Evolutionary conservation across 768 basidiomycete species (phyloP), one percentile per base, ranked within the genome.

Genomic region (Lepiota brunneoincarnata): DNA sequence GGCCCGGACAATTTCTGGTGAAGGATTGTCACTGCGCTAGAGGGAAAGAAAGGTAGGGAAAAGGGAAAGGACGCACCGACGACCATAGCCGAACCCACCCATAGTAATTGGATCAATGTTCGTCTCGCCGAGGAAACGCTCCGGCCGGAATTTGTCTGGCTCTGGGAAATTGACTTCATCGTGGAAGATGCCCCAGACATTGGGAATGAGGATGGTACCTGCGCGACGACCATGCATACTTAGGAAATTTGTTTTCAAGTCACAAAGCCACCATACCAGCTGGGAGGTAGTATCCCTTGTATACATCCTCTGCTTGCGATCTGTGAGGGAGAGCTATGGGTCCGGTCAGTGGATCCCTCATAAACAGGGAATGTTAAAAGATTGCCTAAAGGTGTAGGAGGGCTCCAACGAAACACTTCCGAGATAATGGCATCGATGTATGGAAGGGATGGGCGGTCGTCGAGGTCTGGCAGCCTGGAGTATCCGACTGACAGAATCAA

Each of bases 131-230:
- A 86, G 61, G 67, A 80, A 82, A 36, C 84, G 73, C 56, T 83
- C 80, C 5, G 86, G 84, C 21, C 74, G 71, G 67, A 84, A 84
- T 6, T 60, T 58, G 52, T 73, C 73, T 4, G 84, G 76, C 31
- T 84, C 73, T 6, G 76, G 74, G 65, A 82, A 86, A 38, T 71
- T 67, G 2, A 59, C 63, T 49, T 75, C 73, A 60, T 86, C 79
- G 51, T 81, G 82, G 15, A 75, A 69, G 34, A 78, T 75, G 5
- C 69, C 73, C 75, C 76, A 69, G 15, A 59, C 54, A 41, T 71
- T 71, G n/a, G 60, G 54, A 5, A 61, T 55, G 6, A 71, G 49
- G 5, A 58, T 63, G n/a, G 67, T 55, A 12, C 67, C 69, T 68
- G 38, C 6, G 17, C 24, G 12, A 35, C 12, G 12, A n/a, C 37